Evolutionary conservation across 768 basidiomycete genomes (phyloP), one percentile per base, ranked within the genome.

Genomic region (Trametes gibbosa): DNA sequence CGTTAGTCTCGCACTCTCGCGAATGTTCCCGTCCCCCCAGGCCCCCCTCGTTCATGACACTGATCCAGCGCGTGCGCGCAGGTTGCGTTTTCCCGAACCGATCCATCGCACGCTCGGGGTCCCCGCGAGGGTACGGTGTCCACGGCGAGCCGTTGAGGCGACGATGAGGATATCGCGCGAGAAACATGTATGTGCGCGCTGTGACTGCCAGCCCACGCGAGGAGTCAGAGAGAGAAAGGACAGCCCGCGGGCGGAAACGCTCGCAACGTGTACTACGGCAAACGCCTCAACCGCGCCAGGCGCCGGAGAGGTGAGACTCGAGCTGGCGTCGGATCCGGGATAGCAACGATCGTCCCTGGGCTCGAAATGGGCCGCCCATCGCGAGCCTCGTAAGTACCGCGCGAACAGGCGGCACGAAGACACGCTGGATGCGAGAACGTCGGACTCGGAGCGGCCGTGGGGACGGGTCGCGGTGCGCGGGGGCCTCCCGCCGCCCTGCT

Each of bases 371-470:
- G 35, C 49, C 9, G 43, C n/a, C 21, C 35, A 16, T 24, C 10
- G n/a, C 41, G 8, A 42, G 13, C 17, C 27, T 8, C 12, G 21
- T 19, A 37, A n/a, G 12, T 24, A 6, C 27, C 45, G 37, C 47
- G 43, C 37, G 35, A 46, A 37, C 14, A 39, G 6, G 42, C 50
- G 45, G 37, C 29, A 10, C 25, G 35, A 40, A 39, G 50, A 39
- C 45, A 50, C 41, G n/a, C n/a, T n/a, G 34, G 51, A 29, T 53
- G 58, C 58, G 58, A 53, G 25, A 52, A 59, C 45, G 43, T 59
- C 58, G 58, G 58, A 50, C 35, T 59, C 58, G 58, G 58, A 50
- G 23, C 21, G 10, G 12, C 19, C 58, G 58, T 59, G 58, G 52
- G 58, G 40, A 17, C 46, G 17, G 21, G 40, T 39, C 25, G 58